Conservation (phyloP, 495 filamentous ascomycete species). For the Letharia columbiana region DNA sequence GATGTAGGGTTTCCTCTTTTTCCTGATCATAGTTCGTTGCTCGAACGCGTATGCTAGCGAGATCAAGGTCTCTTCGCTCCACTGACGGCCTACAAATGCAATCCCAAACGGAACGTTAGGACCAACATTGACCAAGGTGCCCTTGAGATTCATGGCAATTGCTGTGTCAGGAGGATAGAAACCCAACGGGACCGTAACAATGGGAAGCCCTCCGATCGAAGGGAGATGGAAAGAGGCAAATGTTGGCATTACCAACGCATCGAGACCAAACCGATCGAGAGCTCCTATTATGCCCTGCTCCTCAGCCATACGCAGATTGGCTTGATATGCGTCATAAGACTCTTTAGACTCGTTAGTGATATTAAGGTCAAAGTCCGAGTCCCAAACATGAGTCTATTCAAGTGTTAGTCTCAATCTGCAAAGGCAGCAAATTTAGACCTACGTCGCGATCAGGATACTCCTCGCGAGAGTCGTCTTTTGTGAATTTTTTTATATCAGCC, state of each 20-base stretch:
- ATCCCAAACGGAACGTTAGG: constrained; percentile 37
- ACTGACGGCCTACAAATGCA: constrained; percentile 42
- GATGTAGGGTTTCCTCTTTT: constrained; percentile 37
- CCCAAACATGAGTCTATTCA: constrained; percentile 30
- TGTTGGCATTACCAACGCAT: constrained; percentile 39
- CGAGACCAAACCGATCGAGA: constrained; percentile 32
- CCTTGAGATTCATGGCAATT: constrained; percentile 19
- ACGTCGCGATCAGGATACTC: constrained; percentile 30
- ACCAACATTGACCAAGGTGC: constrained; percentile 15
- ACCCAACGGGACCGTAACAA: constrained; percentile 39
- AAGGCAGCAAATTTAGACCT: neutral
- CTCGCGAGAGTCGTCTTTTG: constrained; percentile 27
- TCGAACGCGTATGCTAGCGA: constrained; percentile 52
- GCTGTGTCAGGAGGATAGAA: constrained; percentile 29
- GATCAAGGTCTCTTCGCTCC: constrained; percentile 44
- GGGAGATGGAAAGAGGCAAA: constrained; percentile 24
- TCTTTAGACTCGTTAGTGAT: constrained; percentile 26
- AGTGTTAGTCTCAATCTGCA: neutral
- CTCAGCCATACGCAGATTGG: constrained; percentile 24
- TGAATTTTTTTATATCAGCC: constrained; percentile 30
- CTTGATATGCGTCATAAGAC: constrained; percentile 30
- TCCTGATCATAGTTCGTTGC: constrained; percentile 42
- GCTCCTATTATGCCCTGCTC: constrained; percentile 31
- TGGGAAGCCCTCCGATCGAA: constrained; percentile 31
- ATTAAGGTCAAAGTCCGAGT: constrained; percentile 25